Conservation (phyloP, 2,329 filamentous ascomycete genomes). For the Talaromyces sp. region DNA sequence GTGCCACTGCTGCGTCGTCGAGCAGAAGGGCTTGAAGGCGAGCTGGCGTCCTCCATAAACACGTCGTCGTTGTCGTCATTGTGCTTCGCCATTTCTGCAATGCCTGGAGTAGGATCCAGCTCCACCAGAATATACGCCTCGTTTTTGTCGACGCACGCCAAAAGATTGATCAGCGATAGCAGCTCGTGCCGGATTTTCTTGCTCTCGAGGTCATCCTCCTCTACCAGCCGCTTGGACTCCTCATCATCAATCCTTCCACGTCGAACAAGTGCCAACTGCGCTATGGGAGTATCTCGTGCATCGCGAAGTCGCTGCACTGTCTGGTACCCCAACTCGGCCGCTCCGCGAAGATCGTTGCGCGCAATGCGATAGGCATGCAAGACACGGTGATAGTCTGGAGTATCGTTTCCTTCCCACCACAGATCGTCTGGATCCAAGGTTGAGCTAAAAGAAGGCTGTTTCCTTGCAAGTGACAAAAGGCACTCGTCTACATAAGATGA, state of each 20-base stretch:
- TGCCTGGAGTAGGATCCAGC: conserved; percentile 26
- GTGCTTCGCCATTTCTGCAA: conserved; percentile 41
- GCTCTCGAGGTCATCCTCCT: conserved; percentile 44
- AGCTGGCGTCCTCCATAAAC: conserved; percentile 33
- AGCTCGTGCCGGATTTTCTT: conserved; percentile 63
- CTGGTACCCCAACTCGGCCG: conserved; percentile 53
- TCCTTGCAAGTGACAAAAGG: conserved; percentile 65
- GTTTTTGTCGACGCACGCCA: conserved; percentile 76
- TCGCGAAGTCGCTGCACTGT: conserved; percentile 48
- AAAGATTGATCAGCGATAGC: conserved; percentile 84
- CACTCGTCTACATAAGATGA: conserved; percentile 74
- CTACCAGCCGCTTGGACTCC: conserved; percentile 23
- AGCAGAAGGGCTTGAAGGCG: conserved; percentile 1
- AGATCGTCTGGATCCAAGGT: conserved; percentile 32
- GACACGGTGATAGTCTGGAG: conserved; percentile 75
- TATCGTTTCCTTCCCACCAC: conserved; percentile 24
- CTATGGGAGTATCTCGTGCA: conserved; percentile 26
- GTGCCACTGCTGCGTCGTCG: conserved; percentile 8
- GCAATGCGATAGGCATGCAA: conserved; percentile 87
- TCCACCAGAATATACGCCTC: conserved; percentile 69
- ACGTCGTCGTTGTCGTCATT: conserved; percentile 33
- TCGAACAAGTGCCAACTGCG: conserved; percentile 31
- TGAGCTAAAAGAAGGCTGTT: conserved; percentile 57
- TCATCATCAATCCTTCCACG: conserved; percentile 25
- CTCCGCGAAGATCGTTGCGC: conserved; percentile 79